These are phyloP conservation scores for Torulaspora delbrueckii DNA, from an alignment of 805 yeast species.

Conservation along the genomic window DNA sequence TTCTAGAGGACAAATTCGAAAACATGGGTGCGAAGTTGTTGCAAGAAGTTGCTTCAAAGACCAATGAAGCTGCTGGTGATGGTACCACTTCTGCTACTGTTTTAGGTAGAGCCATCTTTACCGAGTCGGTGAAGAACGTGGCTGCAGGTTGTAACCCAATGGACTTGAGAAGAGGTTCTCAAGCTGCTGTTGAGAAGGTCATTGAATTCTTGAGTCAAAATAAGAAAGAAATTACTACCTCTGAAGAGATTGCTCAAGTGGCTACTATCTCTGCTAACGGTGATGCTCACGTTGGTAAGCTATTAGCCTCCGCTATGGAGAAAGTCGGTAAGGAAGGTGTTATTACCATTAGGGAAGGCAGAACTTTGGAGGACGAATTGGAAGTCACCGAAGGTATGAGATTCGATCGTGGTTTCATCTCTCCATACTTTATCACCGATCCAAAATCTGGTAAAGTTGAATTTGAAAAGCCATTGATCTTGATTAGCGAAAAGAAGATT, in stretches of 20 bases:
- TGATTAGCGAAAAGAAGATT: constrained; percentile 89
- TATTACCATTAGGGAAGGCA: constrained; percentile 95
- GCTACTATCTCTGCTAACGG: constrained; percentile 98
- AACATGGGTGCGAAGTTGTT: constrained; percentile 92
- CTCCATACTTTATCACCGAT: constrained; percentile 94
- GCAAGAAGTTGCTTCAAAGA: constrained; percentile 95
- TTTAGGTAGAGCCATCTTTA: constrained; percentile 89
- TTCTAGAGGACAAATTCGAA: constrained; percentile 84
- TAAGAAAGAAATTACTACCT: constrained; percentile 89
- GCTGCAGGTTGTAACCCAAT: constrained; percentile 99
- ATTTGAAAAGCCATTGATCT: constrained; percentile 85
- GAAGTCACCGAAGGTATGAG: constrained; percentile 98
- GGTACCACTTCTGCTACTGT: constrained; percentile 98
- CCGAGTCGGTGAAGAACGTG: constrained; percentile 92
- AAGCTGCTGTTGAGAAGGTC: constrained; percentile 92
- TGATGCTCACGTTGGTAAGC: constrained; percentile 83
- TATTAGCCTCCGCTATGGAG: constrained; percentile 94
- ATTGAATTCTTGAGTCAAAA: constrained; percentile 75
- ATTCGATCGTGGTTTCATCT: constrained; percentile 94
- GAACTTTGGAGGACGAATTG: constrained; percentile 91
- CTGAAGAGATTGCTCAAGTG: constrained; percentile 94
- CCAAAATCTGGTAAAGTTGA: constrained; percentile 90
- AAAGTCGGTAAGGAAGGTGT: constrained; percentile 99
- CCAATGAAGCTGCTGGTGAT: constrained; percentile 97
- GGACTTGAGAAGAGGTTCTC: constrained; percentile 96